Evolutionary conservation across 179 eudicot genomes (phyloP), one percentile per base, ranked within the genome.

Genomic region (Corrigiola litoralis): DNA sequence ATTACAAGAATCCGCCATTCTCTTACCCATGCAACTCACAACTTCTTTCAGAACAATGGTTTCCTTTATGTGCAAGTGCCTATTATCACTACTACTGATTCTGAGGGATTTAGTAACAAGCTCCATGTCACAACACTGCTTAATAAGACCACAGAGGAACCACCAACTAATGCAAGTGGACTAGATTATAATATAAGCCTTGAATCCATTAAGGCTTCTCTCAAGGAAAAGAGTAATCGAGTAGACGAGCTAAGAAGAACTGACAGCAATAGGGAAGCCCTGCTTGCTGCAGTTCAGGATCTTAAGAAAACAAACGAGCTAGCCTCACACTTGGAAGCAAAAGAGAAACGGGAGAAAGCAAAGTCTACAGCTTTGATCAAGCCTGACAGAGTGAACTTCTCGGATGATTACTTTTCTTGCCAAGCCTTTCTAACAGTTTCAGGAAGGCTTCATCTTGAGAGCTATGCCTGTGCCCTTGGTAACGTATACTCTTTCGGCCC

Each of bases 401-500:
- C 74, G 2, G 81, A 85, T 23, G 87, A 85, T 65, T 87, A 71
- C 84, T 87, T 85, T 67, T 76, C 89, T 52, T 80, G 87, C 69
- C 80, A 71, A 66, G 80, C 97, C 4, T 94, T 74, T 66, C 67
- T 90, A 5, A 86, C 95, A 0, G 83, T 65, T 21, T 81, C 89
- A 52, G 99, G 97, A 8, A 81, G 89, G 59, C 88, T 94, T 75
- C 99, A 94, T 80, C 88, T 94, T 25, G 89, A 86, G 77, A 87
- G 97, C 66, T 88, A 83, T 68, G 97, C 96, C 1, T 77, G 89
- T 53, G 85, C 96, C 11, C 96, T 94, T 46, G 99, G 99, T 29
- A 85, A 86, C 73, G 99, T 94, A 7, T 94, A 88, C 83, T 77
- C 97, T 1, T 94, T 83, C 36, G 99, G 99, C 50, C 99, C 99